Percentiles rank a stretch among this genome's conserved stretches.
phyloP scores from a whole-genome alignment of 2,329 filamentous ascomycete species.

The Triangularia verruculosa region DNA sequence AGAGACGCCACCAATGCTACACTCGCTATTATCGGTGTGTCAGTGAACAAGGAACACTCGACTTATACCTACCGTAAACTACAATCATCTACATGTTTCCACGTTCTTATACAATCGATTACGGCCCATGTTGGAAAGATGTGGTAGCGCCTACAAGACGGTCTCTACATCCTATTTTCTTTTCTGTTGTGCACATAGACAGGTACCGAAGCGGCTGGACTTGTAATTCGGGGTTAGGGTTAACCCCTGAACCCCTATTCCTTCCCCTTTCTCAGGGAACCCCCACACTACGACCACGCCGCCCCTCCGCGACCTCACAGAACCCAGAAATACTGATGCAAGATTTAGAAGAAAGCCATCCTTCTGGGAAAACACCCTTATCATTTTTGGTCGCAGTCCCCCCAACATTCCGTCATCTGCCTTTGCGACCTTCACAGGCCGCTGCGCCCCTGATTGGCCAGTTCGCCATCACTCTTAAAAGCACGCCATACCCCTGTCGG shows the following conservation, averaged over 20 bases:
- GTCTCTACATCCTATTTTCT: no score
- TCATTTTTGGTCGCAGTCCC: not conserved
- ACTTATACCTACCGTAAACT: no score
- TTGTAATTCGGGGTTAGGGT: not conserved
- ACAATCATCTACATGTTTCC: no score
- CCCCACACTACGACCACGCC: not conserved
- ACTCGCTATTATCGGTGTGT: no score
- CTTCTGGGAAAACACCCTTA: not conserved
- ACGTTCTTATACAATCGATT: no score
- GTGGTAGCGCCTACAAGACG: no score
- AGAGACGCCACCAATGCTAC: not conserved
- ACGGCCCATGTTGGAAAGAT: no score
- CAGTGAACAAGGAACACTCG: not conserved
- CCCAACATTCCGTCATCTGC: not conserved
- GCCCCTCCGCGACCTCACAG: not conserved
- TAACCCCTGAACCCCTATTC: not conserved
- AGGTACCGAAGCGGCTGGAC: not conserved
- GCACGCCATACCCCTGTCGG: conserved; percentile 19
- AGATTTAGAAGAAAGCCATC: not conserved
- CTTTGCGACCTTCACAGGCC: not conserved
- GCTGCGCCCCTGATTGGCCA: conserved; percentile 11
- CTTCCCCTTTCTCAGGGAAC: not conserved
- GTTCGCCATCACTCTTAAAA: conserved; percentile 21
- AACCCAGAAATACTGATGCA: not conserved
- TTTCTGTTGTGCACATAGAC: no score